Conservation (phyloP, 2,329 filamentous ascomycete genomes). For the Talaromyces islandicus region DNA sequence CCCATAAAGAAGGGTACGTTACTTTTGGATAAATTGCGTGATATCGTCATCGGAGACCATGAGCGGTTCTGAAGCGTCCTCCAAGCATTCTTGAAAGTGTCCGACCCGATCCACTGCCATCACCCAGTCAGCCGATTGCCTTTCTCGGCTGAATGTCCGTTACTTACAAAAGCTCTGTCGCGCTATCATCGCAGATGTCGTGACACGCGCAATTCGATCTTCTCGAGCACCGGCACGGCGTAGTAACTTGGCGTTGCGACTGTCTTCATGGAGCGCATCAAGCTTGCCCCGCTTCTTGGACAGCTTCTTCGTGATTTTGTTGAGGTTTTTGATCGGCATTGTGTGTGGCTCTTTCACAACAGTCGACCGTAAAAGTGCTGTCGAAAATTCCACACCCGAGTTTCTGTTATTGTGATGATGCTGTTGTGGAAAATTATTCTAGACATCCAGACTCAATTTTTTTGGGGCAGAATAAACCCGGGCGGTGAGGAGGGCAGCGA, state of each 20-base stretch:
- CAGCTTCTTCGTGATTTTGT: slow-evolving; percentile 85
- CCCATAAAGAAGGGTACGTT: slow-evolving; percentile 17
- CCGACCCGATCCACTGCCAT: slow-evolving; percentile 57
- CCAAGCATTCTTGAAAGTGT: slow-evolving; percentile 65
- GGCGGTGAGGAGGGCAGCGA: slow-evolving; percentile 21
- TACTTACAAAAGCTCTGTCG: slow-evolving; percentile 66
- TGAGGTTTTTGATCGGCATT: slow-evolving; percentile 67
- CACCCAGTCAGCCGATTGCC: slow-evolving; percentile 5
- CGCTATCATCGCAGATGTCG: slow-evolving; percentile 62
- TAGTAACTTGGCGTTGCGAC: slow-evolving; percentile 75
- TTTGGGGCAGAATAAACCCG: slow-evolving; percentile 23
- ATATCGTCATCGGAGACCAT: slow-evolving; percentile 33
- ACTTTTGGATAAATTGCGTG: slow-evolving; percentile 55
- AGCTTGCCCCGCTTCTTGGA: slow-evolving; percentile 74
- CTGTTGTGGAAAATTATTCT: neutral
- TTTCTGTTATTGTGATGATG: neutral
- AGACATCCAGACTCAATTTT: neutral
- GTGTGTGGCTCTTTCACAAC: neutral
- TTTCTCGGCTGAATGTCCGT: neutral
- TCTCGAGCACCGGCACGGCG: slow-evolving; percentile 75
- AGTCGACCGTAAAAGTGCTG: neutral
- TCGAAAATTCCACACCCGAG: neutral
- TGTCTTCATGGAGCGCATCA: slow-evolving; percentile 77
- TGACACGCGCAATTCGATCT: slow-evolving; percentile 70
- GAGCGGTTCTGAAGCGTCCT: slow-evolving; percentile 25